These are phyloP conservation scores for Cercospora janseana DNA, from an alignment of 2,329 filamentous ascomycete species.

Conservation along the genomic window DNA sequence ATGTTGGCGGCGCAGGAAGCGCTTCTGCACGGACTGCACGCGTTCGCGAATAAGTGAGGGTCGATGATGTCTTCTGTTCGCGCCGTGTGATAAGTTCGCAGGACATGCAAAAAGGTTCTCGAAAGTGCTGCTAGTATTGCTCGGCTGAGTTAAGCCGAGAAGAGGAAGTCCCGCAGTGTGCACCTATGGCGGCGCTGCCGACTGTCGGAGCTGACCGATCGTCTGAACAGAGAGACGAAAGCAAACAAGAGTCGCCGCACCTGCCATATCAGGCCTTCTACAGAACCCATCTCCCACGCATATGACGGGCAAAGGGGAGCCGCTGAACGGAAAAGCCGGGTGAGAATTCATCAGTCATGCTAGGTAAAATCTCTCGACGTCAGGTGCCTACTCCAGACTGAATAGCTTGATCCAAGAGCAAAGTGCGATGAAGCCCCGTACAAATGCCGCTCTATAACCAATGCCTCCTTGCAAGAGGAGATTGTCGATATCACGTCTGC, in stretches of 20 bases:
- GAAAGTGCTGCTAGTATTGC: not conserved
- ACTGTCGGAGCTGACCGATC: constrained; percentile 2
- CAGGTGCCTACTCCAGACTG: not conserved
- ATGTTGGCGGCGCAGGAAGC: constrained; percentile 10
- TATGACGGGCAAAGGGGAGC: too few relatives aligned
- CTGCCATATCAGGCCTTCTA: not conserved
- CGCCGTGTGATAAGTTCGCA: too few relatives aligned
- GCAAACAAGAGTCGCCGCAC: constrained; percentile 9
- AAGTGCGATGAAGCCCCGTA: too few relatives aligned
- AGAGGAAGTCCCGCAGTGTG: constrained; percentile 1
- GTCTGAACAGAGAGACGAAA: not conserved
- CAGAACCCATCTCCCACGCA: too few relatives aligned
- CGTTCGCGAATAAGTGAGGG: too few relatives aligned
- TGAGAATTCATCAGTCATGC: not conserved
- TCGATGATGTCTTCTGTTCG: too few relatives aligned
- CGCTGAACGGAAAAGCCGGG: too few relatives aligned
- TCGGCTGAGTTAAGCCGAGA: not conserved
- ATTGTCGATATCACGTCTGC: constrained; percentile 5
- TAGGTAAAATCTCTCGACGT: not conserved
- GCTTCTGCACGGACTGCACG: too few relatives aligned
- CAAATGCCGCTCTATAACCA: too few relatives aligned
- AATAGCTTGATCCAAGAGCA: not conserved
- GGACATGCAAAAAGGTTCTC: not conserved
- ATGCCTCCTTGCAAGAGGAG: too few relatives aligned
- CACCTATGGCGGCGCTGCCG: not conserved